Evolutionary conservation across 2,329 filamentous ascomycete species (phyloP), one percentile per base, ranked within the genome.

Genomic region (Aspergillus amoenus): DNA sequence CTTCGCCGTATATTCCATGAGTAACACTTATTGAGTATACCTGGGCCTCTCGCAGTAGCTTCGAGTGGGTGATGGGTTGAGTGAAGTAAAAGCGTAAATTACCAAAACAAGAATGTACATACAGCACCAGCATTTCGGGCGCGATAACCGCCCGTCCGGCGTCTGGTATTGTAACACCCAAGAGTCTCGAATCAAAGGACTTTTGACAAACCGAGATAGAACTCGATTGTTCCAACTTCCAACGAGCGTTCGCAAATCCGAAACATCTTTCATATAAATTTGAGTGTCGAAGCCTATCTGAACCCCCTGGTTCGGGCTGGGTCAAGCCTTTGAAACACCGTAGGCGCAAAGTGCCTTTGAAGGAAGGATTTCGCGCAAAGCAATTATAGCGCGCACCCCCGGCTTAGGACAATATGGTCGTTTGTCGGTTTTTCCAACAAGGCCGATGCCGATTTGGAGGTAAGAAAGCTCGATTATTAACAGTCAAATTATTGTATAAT

Each of bases 371-470:
- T 40, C 22, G 24, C 15, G 32, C 42, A 30, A 11, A 18, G 32
- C 22, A 30, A 5, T 43, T 6, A 9, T 54, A 39, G 17, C 30
- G 24, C 21, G 30, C 34, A 30, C 15, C 11, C 7, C 15, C 27
- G n/a, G 39, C 18, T n/a, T 22, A 52, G 53, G 32, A 49, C 55
- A 70, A 52, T 17, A 79, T 79, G 77, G 69, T 68, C 12, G 65
- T 88, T 55, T 91, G 88, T 78, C 81, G 74, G 61, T 90, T 84
- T 71, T 91, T 80, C 67, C 81, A 82, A 69, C 81, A 86, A 69
- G 87, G 87, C 43, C 79, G 79, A 61, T 91, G 88, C 78, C 84
- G 77, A 66, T 85, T 82, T 69, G 87, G 87, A 74, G 78, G 86
- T 87, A 77, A 62, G 79, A 53, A 17, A 13, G 11, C n/a, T 44